These are phyloP conservation scores for Microbotryum lychnidis-dioicae DNA, from an alignment of 1,284 basidiomycete species.

Conservation along the genomic window DNA sequence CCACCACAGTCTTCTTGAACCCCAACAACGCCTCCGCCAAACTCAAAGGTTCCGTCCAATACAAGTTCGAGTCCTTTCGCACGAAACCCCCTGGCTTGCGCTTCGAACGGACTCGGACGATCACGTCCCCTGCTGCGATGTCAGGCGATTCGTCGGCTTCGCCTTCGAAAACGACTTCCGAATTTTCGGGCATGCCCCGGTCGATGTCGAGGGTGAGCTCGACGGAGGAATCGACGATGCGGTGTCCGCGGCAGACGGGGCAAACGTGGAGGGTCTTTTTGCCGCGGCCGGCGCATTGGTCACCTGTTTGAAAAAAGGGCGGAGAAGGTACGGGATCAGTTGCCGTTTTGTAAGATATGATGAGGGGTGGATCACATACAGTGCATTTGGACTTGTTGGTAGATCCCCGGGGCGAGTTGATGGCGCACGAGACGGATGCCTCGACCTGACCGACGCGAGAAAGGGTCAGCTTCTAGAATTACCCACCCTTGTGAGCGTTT, in stretches of 20 bases:
- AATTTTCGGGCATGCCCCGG: constrained; percentile 82
- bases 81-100: constrained; percentile 67
- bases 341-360: too few species aligned
- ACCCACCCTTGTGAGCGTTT: too few species aligned
- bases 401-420: constrained; percentile 53
- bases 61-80: constrained; percentile 76
- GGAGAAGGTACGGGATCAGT: too few species aligned
- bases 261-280: constrained; percentile 61
- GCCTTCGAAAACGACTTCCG: constrained; percentile 82
- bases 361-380: constrained; percentile 3
- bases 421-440: constrained; percentile 78
- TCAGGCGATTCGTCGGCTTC: constrained; percentile 89
- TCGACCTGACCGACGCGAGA: constrained; percentile 42
- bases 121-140: constrained; percentile 83
- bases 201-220: constrained; percentile 71
- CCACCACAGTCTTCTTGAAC: constrained; percentile 75
- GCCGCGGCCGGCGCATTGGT: constrained; percentile 73
- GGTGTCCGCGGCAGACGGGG: constrained; percentile 69
- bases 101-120: constrained; percentile 68
- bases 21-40: constrained; percentile 80
- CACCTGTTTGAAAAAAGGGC: constrained; percentile 41
- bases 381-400: constrained; percentile 36
- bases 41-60: constrained; percentile 81
- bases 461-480: too few species aligned
- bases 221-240: constrained; percentile 55